phyloP scores from a whole-genome alignment of 1,139 yeast genomes.

The Sporopachydermia cereana region DNA sequence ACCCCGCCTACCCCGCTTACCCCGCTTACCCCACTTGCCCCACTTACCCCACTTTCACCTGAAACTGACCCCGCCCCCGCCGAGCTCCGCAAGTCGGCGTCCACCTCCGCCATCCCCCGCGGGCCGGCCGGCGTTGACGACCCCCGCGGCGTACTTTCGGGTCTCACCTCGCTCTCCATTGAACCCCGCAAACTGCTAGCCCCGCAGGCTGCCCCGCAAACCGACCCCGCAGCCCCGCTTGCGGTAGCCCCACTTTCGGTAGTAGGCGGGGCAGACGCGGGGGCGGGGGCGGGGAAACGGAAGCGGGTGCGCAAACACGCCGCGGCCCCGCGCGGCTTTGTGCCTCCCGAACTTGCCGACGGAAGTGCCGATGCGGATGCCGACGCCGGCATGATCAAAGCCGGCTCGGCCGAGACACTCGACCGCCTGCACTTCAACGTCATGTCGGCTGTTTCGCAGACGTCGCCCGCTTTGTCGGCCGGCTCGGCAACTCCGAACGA shows the following conservation, averaged over 20 bases:
- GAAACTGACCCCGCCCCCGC: neutral
- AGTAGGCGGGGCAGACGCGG: neutral
- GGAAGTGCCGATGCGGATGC: neutral
- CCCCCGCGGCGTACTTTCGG: neutral
- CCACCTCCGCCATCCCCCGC: neutral
- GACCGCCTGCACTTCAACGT: neutral
- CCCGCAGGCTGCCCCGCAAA: neutral
- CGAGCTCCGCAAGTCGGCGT: neutral
- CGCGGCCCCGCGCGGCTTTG: too few relatives aligned
- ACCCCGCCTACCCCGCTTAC: too few relatives aligned
- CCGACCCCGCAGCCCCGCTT: neutral
- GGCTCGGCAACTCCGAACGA: neutral
- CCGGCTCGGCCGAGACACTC: neutral
- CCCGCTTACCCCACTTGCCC: too few relatives aligned
- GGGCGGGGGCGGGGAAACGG: neutral
- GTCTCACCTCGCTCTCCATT: neutral
- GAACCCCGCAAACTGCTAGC: slow-evolving; percentile 1
- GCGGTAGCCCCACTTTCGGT: neutral
- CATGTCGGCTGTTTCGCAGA: neutral
- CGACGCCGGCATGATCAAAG: neutral
- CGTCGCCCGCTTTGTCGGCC: neutral
- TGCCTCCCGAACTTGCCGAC: too few relatives aligned
- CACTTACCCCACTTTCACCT: too few relatives aligned
- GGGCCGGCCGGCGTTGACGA: neutral
- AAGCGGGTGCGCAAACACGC: neutral